Conservation (phyloP, 2,329 filamentous ascomycete species). For the Phialophora expanda region DNA sequence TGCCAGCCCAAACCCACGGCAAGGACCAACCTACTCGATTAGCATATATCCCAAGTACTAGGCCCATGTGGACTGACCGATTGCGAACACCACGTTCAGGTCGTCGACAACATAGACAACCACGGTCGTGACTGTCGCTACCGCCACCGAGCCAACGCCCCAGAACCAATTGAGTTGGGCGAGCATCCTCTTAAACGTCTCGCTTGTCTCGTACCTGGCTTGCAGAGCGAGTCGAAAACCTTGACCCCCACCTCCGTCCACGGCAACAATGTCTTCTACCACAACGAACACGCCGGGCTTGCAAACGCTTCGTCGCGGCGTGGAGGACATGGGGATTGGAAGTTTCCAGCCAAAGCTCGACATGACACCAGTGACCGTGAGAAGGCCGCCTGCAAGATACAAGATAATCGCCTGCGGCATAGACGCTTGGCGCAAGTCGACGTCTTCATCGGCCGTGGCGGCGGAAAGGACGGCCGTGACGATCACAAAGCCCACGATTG, state of each 20-base stretch:
- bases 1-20: background rate
- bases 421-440: constrained; percentile 4
- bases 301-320: background rate
- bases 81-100: constrained; percentile 8
- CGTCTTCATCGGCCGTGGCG: constrained; percentile 8
- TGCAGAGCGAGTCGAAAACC: background rate
- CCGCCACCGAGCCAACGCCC: constrained; percentile 2
- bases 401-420: constrained; percentile 5
- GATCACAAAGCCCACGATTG: constrained; percentile 2
- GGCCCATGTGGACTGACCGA: constrained; percentile 1
- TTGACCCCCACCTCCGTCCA: constrained; percentile 8
- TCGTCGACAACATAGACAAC: constrained; percentile 9
- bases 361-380: background rate
- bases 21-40: constrained; percentile 12
- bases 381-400: constrained; percentile 4
- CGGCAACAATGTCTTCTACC: constrained; percentile 8
- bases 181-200: constrained; percentile 8
- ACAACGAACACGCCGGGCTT: constrained; percentile 1
- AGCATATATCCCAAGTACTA: constrained; percentile 1
- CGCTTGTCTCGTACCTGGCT: constrained; percentile 5
- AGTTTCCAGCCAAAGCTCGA: background rate
- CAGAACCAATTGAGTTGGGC: constrained; percentile 8
- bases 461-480: constrained; percentile 3
- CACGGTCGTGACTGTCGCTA: constrained; percentile 2
- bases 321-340: constrained; percentile 7